Conservation (phyloP, 2,329 filamentous ascomycete genomes). For the Mollisiaceae sp. region DNA sequence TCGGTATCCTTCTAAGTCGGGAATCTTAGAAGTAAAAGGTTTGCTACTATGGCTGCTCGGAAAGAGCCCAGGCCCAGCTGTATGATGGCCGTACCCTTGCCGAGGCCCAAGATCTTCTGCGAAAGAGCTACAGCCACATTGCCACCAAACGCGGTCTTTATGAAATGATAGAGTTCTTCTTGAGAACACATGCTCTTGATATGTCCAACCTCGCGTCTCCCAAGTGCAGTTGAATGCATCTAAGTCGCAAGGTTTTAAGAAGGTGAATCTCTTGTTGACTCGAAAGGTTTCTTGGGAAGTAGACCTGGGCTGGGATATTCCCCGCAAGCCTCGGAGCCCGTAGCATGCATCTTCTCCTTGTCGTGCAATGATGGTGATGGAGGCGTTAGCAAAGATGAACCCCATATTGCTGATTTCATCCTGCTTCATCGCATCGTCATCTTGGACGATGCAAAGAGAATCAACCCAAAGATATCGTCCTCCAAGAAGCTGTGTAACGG, state of each 20-base stretch:
- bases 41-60: not conserved
- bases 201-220: conserved; percentile 24
- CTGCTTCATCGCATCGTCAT: conserved; percentile 21
- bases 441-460: no score
- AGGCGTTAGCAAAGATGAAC: conserved; percentile 33
- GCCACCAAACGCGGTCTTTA: conserved; percentile 17
- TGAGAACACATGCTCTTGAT: conserved; percentile 26
- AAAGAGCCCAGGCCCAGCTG: not conserved
- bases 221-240: conserved; percentile 1
- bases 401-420: conserved; percentile 37
- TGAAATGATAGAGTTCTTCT: conserved; percentile 15
- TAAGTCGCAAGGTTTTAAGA: not conserved
- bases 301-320: conserved; percentile 13
- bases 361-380: conserved; percentile 33
- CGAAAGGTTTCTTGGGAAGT: not conserved
- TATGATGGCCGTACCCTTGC: no score
- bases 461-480: conserved; percentile 31
- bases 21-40: conserved; percentile 8
- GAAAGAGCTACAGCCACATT: conserved; percentile 14
- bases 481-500: conserved; percentile 32
- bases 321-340: conserved; percentile 21
- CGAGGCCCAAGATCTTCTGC: conserved; percentile 19
- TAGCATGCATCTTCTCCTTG: conserved; percentile 34
- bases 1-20: not conserved
- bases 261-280: not conserved